These are phyloP conservation scores for Pseudozyma tsukubaensis DNA, from an alignment of 1,284 basidiomycete genomes.

Conservation along the genomic window DNA sequence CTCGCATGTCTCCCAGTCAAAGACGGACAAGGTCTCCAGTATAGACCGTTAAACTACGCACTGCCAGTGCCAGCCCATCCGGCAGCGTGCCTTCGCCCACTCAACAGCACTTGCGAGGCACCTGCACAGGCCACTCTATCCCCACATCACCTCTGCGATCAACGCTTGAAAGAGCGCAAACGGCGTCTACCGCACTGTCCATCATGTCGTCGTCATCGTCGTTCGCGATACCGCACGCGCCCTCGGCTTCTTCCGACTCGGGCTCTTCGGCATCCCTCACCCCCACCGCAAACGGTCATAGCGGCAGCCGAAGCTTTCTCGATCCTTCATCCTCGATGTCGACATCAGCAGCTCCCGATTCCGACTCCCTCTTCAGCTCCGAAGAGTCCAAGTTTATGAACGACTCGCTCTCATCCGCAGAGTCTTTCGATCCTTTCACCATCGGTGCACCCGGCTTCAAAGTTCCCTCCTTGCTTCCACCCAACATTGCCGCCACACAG, in stretches of 20 bases:
- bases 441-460: constrained; percentile 61
- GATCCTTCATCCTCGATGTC: constrained; percentile 24
- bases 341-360: constrained; percentile 12
- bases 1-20: not conserved
- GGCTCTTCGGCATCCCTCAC: constrained; percentile 44
- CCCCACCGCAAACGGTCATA: constrained; percentile 35
- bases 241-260: constrained; percentile 46
- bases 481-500: constrained; percentile 44
- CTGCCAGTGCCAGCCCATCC: not conserved
- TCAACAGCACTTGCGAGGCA: not conserved
- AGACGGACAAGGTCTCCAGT: not conserved
- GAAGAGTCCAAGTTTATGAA: constrained; percentile 61
- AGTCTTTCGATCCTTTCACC: constrained; percentile 61
- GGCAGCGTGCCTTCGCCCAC: too few relatives aligned
- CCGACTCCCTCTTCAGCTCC: constrained; percentile 50
- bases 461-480: constrained; percentile 53
- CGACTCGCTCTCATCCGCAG: constrained; percentile 53
- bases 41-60: not conserved
- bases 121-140: too few relatives aligned
- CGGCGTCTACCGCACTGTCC: too few relatives aligned
- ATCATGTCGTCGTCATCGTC: constrained; percentile 12
- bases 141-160: too few relatives aligned
- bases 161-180: too few relatives aligned
- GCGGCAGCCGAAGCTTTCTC: constrained; percentile 18
- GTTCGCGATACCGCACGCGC: constrained; percentile 36